Evolutionary conservation across 768 basidiomycete genomes (phyloP).

Genomic region (Collybiopsis luxurians): DNA sequence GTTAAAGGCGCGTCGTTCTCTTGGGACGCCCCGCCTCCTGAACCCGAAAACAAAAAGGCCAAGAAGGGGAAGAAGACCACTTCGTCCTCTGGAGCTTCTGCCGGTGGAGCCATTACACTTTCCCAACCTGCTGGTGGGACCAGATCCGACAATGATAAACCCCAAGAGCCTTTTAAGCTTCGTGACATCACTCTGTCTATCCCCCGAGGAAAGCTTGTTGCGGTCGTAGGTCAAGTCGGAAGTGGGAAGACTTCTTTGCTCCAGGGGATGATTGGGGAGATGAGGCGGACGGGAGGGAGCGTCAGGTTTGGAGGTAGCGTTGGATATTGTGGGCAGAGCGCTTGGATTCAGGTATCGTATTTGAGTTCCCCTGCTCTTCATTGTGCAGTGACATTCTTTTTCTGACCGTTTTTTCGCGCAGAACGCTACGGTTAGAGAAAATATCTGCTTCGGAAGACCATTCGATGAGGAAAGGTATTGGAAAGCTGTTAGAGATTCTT

Average conservation of each 20-base stretch:
- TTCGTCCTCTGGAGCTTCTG: not conserved
- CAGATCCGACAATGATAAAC: constrained; percentile 23
- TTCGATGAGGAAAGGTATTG: constrained; percentile 83
- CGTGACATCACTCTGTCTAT: constrained; percentile 62
- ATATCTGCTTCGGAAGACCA: constrained; percentile 83
- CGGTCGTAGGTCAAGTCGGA: constrained; percentile 84
- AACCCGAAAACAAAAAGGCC: constrained; percentile 29
- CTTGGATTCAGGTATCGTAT: constrained; percentile 90
- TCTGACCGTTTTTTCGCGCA: constrained; percentile 24
- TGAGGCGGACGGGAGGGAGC: constrained; percentile 66
- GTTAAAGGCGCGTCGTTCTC: constrained; percentile 73
- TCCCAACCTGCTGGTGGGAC: constrained; percentile 10
- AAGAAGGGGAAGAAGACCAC: constrained; percentile 29
- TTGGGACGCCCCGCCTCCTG: constrained; percentile 79
- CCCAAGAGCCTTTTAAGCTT: constrained; percentile 56
- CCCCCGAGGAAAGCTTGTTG: constrained; percentile 74
- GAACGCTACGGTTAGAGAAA: constrained; percentile 86
- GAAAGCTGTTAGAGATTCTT: constrained; percentile 75
- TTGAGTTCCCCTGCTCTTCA: too few relatives aligned
- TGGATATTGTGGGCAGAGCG: constrained; percentile 81
- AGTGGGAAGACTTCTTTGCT: constrained; percentile 68
- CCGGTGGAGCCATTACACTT: not conserved
- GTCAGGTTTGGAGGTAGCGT: constrained; percentile 75
- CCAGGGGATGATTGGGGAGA: constrained; percentile 79
- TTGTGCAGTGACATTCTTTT: too few relatives aligned